Base-by-base conservation (phyloP, 108 stramenopile species). In the Mediolabrus comicus region DNA sequence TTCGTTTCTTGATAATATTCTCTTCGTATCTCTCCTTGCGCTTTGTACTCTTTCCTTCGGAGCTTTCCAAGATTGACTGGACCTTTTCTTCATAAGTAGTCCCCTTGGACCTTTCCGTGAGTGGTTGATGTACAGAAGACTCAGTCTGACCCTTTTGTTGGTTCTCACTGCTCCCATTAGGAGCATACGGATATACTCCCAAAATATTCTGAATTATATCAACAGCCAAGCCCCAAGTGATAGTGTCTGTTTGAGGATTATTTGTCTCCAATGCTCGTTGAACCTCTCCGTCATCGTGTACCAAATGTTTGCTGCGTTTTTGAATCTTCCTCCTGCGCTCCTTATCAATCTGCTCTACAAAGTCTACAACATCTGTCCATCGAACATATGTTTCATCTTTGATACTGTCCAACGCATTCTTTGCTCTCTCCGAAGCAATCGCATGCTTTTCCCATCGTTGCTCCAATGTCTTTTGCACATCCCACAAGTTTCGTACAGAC, bases 51-150 rank as follows among this genome's bases (percentile, higher is more conserved):
- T 83, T 68, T 49, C 76, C 35, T 25, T 24, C 22, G 39, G 60
- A 57, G 19, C 46, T 33, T 31, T 56, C 34, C 31, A 69, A 46
- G 17, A 88, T 59, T 9, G 89, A 79, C 30, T 74, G 69, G 10
- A 96, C 75, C 67, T 96, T 96, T 78, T 96, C 91, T 76, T 94
- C 95, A 71, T 96, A 96, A 0, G 92, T 90, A 27, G 90, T 88
- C 13, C 95, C 95, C 46, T 34, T 69, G 8, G 77, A 56, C 69
- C 95, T 82, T 58, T 86, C 63, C 75, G 83, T 64, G 1, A 96
- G 38, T n/a, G 89, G 87, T 54, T 84, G 65, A 69, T 96, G 90
- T 0, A 88, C 71, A 10, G 77, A 52, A 26, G 77, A 54, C 14
- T 86, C 85, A 0, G 67, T 70, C 14, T 65, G 34, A n/a, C 84